Evolutionary conservation across 2,329 filamentous ascomycete genomes (phyloP).

Genomic region (Phoma herbarum): DNA sequence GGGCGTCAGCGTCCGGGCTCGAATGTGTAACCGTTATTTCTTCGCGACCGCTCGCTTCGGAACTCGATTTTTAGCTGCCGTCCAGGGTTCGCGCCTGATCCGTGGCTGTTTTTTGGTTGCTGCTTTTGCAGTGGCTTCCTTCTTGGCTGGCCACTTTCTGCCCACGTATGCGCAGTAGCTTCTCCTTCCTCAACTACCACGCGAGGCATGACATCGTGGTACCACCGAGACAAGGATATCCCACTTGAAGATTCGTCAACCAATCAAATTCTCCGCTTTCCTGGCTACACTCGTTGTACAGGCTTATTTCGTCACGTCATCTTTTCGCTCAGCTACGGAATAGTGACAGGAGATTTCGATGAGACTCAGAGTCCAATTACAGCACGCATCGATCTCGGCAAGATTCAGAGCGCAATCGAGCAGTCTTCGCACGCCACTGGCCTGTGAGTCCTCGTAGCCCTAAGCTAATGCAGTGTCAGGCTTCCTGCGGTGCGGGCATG

Average conservation of each 20-base stretch:
- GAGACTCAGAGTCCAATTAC: not conserved
- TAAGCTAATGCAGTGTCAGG: not conserved
- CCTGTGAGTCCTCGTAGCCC: not conserved
- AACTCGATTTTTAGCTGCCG: not conserved
- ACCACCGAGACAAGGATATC: not conserved
- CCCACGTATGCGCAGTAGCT: not conserved
- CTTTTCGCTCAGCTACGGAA: not conserved
- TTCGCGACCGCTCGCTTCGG: not conserved
- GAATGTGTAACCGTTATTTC: not conserved
- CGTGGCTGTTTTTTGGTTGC: not conserved
- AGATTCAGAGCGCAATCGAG: not conserved
- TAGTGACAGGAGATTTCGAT: not conserved
- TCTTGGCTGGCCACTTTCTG: not conserved
- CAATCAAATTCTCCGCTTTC: not conserved
- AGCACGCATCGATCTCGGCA: not conserved
- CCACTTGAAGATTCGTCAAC: not conserved
- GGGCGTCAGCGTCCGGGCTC: not conserved
- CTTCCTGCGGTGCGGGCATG: not conserved
- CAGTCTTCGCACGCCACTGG: not conserved
- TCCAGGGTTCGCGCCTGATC: not conserved
- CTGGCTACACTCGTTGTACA: not conserved
- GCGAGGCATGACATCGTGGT: not conserved
- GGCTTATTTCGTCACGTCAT: not conserved
- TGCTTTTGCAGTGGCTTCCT: not conserved
- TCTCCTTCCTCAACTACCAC: not conserved